Evolutionary conservation across 352 stramenopile species (phyloP).

Genomic region (Albugo candida): DNA sequence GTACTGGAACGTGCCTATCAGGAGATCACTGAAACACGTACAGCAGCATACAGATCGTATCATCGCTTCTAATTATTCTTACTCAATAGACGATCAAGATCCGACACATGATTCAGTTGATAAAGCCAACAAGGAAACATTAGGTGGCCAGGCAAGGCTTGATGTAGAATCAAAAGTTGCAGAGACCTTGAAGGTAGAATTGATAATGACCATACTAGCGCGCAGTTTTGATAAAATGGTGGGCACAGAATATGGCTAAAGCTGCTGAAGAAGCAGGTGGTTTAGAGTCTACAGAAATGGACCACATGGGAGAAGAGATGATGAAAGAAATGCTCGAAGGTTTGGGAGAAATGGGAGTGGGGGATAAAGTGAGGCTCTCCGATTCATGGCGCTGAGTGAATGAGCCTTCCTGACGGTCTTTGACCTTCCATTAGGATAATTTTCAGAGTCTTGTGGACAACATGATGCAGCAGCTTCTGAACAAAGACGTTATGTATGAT

Average conservation of each 20-base stretch:
- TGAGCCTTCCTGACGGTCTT: not conserved
- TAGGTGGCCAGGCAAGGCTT: conserved; percentile 19
- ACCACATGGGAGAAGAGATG: conserved; percentile 87
- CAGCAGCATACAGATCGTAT: not conserved
- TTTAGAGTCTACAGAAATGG: conserved; percentile 54
- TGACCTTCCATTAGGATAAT: conserved; percentile 28
- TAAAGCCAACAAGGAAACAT: conserved; percentile 37
- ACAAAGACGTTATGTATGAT: conserved; percentile 98
- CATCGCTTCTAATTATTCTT: not conserved
- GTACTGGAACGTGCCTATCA: conserved; percentile 74
- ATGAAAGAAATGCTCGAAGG: conserved; percentile 93
- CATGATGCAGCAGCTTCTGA: conserved; percentile 96
- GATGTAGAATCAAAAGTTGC: conserved; percentile 1
- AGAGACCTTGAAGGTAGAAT: conserved; percentile 13
- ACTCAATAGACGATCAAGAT: not conserved
- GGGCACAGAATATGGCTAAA: conserved; percentile 64
- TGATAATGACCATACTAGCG: conserved; percentile 58
- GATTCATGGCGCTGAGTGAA: not conserved
- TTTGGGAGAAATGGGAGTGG: conserved; percentile 89
- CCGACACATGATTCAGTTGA: not conserved
- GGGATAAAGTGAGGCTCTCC: conserved; percentile 58
- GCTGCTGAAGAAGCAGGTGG: conserved; percentile 75
- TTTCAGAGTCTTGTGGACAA: conserved; percentile 90
- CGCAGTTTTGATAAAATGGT: conserved; percentile 15
- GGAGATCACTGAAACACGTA: conserved; percentile 53